phyloP scores from a whole-genome alignment of 306 rosid genomes.

The Ochetophila trinervis region DNA sequence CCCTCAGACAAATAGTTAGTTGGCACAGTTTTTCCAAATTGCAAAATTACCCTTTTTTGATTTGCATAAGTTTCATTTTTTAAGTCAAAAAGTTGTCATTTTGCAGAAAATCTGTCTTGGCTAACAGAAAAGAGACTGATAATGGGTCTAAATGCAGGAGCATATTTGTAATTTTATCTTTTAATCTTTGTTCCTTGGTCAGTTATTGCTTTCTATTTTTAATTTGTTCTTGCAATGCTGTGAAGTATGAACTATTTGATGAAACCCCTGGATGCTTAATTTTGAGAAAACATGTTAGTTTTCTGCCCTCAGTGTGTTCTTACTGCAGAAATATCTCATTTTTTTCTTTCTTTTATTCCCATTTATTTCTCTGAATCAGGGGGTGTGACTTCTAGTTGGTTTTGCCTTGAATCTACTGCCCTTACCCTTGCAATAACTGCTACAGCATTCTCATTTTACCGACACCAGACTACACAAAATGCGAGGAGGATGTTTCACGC shows the following conservation, averaged over 20 bases:
- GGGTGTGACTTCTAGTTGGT: conserved; percentile 91
- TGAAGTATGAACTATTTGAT: neutral
- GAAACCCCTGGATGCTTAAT: neutral
- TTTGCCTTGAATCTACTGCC: conserved; percentile 73
- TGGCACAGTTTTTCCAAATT: too few relatives aligned
- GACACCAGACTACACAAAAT: conserved; percentile 62
- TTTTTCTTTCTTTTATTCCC: too few relatives aligned
- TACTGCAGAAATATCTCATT: neutral
- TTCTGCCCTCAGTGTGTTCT: neutral
- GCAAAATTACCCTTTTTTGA: too few relatives aligned
- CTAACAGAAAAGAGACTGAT: too few relatives aligned
- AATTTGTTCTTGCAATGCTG: neutral
- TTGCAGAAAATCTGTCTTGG: too few relatives aligned
- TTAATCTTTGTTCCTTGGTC: neutral
- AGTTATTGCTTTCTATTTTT: neutral
- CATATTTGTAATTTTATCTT: too few relatives aligned
- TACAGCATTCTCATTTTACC: conserved; percentile 71
- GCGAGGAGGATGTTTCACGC: conserved; percentile 92
- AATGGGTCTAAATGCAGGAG: too few relatives aligned
- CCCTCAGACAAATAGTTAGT: too few relatives aligned
- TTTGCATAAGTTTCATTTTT: too few relatives aligned
- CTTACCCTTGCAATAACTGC: conserved; percentile 84
- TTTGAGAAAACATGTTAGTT: neutral
- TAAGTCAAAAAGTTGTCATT: too few relatives aligned
- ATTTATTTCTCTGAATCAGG: conserved; percentile 45